Base-by-base conservation (phyloP, 192 early-diverging fungal genomes). In the Backusella circina region DNA sequence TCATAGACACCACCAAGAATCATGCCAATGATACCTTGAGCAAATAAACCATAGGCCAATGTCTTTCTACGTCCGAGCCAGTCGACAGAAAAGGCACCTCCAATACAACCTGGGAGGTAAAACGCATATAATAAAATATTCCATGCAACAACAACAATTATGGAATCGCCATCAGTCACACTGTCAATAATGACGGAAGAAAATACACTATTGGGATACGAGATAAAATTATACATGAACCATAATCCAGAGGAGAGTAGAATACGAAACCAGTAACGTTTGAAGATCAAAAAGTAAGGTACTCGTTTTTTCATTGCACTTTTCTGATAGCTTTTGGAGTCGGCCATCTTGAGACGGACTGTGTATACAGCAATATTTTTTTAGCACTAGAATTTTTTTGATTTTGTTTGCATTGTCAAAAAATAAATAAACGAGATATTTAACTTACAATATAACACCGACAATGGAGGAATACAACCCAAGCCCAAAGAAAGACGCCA, bases 401-500 rank as follows among this genome's bases (percentile, higher is more conserved):
- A 15, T 18, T 47, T 47, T 47, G 5, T 50, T 50, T 50, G 47
- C 47, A 50, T 57, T 57, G 10, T 39, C 13, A 44, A 39, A 37
- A 70, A 31, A 41, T 12, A 70, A n/a, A 67, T 6, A 32, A 32
- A 28, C 32, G 1, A 32, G 2, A 26, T 33, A 6, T 71, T 23
- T 31, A 13, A 71, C 79, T 76, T 74, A 81, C 79, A 89, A 71
- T 87, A 87, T 36, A 87, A 35, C 7, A 87, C 82, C 21, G 84
- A 84, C 16, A 87, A 74, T 39, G 86, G 86, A 5, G 83, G 83
- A 15, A 87, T 37, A 44, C 84, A 77, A 30, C 88, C 88, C 31
- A 88, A 75, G 35, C 85, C 88, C 26, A 90, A 84, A 1, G 78
- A 86, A 4, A 86, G 72, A 68, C 88, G 81, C 88, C 88, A 88